Conservation (phyloP, 352 stramenopile genomes). For the Phytophthora cajani region DNA sequence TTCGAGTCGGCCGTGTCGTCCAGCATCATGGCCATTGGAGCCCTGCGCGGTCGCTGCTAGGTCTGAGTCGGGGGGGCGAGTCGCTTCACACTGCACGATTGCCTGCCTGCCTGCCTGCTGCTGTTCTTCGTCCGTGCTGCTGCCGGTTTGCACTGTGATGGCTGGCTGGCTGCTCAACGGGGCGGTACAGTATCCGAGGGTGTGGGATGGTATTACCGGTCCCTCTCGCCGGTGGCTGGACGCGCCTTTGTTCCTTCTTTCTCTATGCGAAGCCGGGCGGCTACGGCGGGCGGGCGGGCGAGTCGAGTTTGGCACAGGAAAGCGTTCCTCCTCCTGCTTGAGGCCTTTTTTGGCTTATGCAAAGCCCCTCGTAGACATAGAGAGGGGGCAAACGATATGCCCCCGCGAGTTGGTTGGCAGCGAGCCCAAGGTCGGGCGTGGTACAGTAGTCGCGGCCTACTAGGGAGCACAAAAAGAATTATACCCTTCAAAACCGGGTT, state of each 20-base stretch:
- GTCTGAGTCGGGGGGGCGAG: neutral
- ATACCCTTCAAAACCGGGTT: neutral
- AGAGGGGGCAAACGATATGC: neutral
- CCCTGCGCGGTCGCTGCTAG: neutral
- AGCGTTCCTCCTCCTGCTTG: neutral
- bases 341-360: constrained; percentile 13
- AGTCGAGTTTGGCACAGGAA: constrained; percentile 5
- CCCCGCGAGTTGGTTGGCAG: constrained; percentile 1
- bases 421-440: neutral
- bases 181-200: constrained; percentile 23
- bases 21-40: constrained; percentile 36
- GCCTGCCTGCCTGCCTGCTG: constrained; percentile 1
- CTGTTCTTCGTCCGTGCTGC: constrained; percentile 11
- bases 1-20: constrained; percentile 61
- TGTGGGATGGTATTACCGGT: constrained; percentile 15
- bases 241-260: constrained; percentile 8
- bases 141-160: constrained; percentile 19
- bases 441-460: neutral
- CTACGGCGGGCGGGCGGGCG: neutral
- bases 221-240: constrained; percentile 16
- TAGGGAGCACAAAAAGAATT: neutral
- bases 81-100: neutral
- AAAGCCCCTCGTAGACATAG: constrained; percentile 2
- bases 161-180: constrained; percentile 31
- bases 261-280: constrained; percentile 9